Base-by-base conservation (phyloP, 768 basidiomycete genomes). In the Dendrothele bispora region DNA sequence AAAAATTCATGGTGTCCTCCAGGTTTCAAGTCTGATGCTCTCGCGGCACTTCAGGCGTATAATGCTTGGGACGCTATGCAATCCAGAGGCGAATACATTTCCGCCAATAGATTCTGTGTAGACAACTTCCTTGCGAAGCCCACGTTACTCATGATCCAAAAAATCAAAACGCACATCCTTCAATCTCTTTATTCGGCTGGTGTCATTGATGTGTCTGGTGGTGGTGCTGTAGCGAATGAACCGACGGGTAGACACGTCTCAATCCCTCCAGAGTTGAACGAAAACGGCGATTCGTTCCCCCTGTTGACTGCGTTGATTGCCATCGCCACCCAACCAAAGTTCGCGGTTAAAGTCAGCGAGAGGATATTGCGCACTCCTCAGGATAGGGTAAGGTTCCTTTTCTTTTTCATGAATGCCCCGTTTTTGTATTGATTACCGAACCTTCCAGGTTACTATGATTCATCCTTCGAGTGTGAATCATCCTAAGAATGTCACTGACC, bases 71-170 rank as follows among this genome's bases (percentile, higher is more conserved):
- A 80, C 73, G 69, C 69, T 12, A 62, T 90, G 63, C 86, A 92
- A 54, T 78, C 77, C 20, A 70, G 70, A 25, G 83, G 88, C 26
- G 77, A 88, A 20, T 86, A 83, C 58, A 58, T 63, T 21, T 61
- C 72, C 3, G 91, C 91, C 21, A 88, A 87, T 61, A 67, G 77
- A 25, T 95, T 95, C 67, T 88, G 85, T 64, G 60, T 68, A 32
- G 85, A 92, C 28, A 97, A 95, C 63, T 97, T 95, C 75, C 73
- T 97, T 45, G 82, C 86, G 22, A 91, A 88, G 60, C 83, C 89
- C n/a, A 91, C 88, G 0, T 66, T 97, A 41, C 67, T 91, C 17
- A 73, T 84, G 62, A 88, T 97, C 41, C 80, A 86, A 55, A 89
- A 87, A 68, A 79, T 93, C 60, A 88, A 88, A 64, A 70, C 67